A percentile compares a stretch with the other conserved stretches of the same genome.
phyloP scores from a whole-genome alignment of 805 yeast genomes.

The Debaryomyces maramus region DNA sequence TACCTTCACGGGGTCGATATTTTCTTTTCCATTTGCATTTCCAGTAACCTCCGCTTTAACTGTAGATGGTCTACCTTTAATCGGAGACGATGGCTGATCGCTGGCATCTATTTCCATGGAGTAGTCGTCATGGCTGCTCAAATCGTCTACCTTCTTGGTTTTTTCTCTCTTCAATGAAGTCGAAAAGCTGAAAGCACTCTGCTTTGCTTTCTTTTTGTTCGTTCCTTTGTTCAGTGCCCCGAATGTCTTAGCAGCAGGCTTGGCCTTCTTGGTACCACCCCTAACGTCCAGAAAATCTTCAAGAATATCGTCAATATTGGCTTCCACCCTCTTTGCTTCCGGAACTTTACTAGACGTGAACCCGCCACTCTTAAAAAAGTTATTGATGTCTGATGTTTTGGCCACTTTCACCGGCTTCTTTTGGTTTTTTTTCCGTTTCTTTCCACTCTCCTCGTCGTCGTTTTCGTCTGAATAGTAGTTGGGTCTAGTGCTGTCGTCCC shows the following conservation, averaged over 20 bases:
- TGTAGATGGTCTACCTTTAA: conserved; percentile 16
- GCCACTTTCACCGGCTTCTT: conserved; percentile 39
- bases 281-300: conserved; percentile 46
- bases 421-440: conserved; percentile 24
- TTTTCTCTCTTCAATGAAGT: conserved; percentile 22
- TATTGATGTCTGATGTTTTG: conserved; percentile 49
- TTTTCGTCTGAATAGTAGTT: conserved; percentile 60
- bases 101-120: conserved; percentile 20
- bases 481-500: conserved; percentile 60
- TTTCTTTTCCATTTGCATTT: conserved; percentile 13
- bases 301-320: conserved; percentile 65
- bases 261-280: conserved; percentile 17
- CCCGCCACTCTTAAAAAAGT: conserved; percentile 42
- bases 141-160: conserved; percentile 13
- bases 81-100: conserved; percentile 40
- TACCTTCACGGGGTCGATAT: conserved; percentile 10
- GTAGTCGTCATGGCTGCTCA: conserved; percentile 30
- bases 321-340: conserved; percentile 42
- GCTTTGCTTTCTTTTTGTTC: conserved; percentile 16
- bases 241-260: conserved; percentile 14
- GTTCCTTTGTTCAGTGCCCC: conserved; percentile 19
- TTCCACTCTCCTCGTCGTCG: conserved; percentile 26
- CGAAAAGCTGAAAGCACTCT: conserved; percentile 24
- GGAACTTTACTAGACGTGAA: conserved; percentile 29
- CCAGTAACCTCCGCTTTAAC: conserved; percentile 4